Conservation (phyloP, 2,329 filamentous ascomycete genomes). For the Epichloe sibirici region DNA sequence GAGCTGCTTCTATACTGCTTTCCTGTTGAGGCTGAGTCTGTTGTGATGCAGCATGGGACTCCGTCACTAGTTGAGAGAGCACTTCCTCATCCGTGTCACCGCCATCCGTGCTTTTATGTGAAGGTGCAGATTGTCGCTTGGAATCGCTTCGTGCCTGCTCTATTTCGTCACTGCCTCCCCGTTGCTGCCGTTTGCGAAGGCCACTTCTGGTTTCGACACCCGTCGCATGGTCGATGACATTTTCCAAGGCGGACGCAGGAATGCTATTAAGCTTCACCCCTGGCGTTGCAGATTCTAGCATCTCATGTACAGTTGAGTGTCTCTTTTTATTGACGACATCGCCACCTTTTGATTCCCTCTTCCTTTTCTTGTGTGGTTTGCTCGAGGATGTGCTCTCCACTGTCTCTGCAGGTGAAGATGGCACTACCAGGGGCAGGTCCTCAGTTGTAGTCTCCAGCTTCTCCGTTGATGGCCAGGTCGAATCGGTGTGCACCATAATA, state of each 20-base stretch:
- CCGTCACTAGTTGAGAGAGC: conserved; percentile 27
- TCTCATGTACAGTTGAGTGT: conserved; percentile 11
- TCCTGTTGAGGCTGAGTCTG: conserved; percentile 17
- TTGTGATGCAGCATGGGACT: conserved; percentile 27
- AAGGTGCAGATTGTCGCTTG: conserved; percentile 4
- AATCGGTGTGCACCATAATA: conserved; percentile 13
- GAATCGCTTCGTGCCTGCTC: not conserved
- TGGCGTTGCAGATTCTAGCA: not conserved
- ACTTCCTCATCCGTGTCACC: conserved; percentile 29
- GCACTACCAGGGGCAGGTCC: conserved; percentile 10
- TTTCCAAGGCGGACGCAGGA: not conserved
- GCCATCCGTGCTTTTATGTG: conserved; percentile 11
- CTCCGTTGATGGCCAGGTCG: conserved; percentile 7
- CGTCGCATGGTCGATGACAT: not conserved
- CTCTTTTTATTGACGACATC: conserved; percentile 19
- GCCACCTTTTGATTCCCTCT: conserved; percentile 15
- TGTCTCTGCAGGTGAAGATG: conserved; percentile 13
- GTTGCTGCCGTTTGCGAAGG: conserved; percentile 9
- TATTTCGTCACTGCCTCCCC: not conserved
- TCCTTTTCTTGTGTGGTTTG: conserved; percentile 12
- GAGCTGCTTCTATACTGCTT: not conserved
- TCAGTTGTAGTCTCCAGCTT: conserved; percentile 5
- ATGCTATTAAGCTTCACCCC: not conserved
- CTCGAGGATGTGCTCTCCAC: not conserved
- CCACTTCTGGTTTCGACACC: conserved; percentile 11